Base-by-base conservation (phyloP, 108 stramenopile genomes). In the Nitzschia sp. region DNA sequence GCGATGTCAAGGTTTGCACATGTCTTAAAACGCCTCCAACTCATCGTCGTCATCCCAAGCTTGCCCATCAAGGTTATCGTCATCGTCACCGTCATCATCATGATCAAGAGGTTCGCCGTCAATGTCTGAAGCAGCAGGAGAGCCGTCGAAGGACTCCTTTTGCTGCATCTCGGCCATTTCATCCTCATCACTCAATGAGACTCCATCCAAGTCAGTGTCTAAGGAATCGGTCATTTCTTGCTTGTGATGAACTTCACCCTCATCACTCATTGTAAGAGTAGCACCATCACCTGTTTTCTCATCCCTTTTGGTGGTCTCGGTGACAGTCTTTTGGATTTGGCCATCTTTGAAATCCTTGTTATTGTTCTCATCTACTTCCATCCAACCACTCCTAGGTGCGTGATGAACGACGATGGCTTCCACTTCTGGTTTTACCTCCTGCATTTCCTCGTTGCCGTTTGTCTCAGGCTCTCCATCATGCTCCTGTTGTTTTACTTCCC, bases 101-200 rank as follows among this genome's bases (percentile, higher is more conserved):
- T 70, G 56, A 25, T 80, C 69, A n/a, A 74, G 41, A 29, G 73
- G 41, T 40, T 76, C 75, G 21, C 75, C 75, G 38, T 81, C 72
- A 9, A 73, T 62, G 54, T 76, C 80, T 46, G 70, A 64, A 7
- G 67, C 61, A 6, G 54, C 38, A 17, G 25, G 24, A 8, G 25
- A 41, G 22, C 43, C 66, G 14, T 62, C 62, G 14, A 63, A 14
- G 0, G 57, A 56, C 10, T 24, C 57, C 24, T 14, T 58, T 40
- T 58, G n/a, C 53, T 54, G 6, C 2, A 20, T 12, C 21, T 12
- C 19, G 3, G 53, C 22, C 1, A 21, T 54, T 24, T 21, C 53
- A 24, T 38, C 61, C 8, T 44, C 43, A n/a, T 53, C 61, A 20
- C 67, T 62, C 2, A 72, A 34, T 7, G 44, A 10, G 2, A 46